A percentile compares a stretch with the other conserved stretches of the same genome.
Evolutionary conservation across 2,329 filamentous ascomycete genomes (phyloP).

Genomic region (Helminthosporium solani): DNA sequence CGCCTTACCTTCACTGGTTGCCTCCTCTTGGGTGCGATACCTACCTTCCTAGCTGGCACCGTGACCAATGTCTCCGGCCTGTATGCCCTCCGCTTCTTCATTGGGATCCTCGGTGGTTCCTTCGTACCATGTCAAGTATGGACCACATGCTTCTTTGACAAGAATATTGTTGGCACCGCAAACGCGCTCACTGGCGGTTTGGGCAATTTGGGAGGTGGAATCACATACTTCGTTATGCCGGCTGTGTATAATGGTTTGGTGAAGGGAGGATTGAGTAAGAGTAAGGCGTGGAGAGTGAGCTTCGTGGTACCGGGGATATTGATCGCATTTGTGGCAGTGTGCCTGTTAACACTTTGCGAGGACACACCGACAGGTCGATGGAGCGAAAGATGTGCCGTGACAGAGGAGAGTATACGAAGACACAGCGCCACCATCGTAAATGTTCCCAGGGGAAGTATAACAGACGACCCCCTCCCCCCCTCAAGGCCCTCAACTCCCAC

Average conservation of each 20-base stretch:
- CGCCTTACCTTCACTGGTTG: conserved; percentile 74
- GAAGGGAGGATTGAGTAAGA: conserved; percentile 57
- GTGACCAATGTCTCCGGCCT: conserved; percentile 65
- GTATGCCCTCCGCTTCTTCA: conserved; percentile 73
- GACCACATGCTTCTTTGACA: conserved; percentile 89
- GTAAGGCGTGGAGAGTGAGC: conserved; percentile 75
- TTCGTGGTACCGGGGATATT: conserved; percentile 81
- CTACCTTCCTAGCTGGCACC: conserved; percentile 76
- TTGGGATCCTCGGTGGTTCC: conserved; percentile 71
- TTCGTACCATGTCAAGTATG: conserved; percentile 88
- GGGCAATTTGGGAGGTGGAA: conserved; percentile 30
- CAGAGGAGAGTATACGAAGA: conserved; percentile 53
- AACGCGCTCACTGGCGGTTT: conserved; percentile 73
- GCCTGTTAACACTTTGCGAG: conserved; percentile 69
- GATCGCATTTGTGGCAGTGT: conserved; percentile 63
- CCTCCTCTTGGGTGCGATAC: conserved; percentile 74
- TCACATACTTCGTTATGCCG: conserved; percentile 73
- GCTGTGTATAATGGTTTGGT: conserved; percentile 75
- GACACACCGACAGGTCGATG: conserved; percentile 81
- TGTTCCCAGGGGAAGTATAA: conserved; percentile 51
- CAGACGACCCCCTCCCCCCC: conserved; percentile 47
- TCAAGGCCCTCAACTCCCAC: conserved; percentile 41
- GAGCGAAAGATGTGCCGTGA: conserved; percentile 65
- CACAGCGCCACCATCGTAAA: conserved; percentile 30
- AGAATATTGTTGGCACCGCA: conserved; percentile 88